Base-by-base conservation (phyloP, 345 rosid genomes). In the Salix arbutifolia region DNA sequence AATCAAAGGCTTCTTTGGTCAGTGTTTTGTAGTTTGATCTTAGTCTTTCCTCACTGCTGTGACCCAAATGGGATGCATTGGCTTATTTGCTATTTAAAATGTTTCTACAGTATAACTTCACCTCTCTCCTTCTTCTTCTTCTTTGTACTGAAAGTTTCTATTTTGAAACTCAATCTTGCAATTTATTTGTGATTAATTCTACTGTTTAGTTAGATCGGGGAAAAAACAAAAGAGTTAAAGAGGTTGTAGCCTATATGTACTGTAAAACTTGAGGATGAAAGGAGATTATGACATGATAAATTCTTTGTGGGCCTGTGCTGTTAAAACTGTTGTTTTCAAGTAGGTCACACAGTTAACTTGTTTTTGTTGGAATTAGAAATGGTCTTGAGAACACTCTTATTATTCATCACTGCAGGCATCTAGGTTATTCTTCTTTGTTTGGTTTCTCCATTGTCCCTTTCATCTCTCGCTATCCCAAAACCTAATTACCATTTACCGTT, bases 261-360 rank as follows among this genome's bases (percentile, higher is more conserved):
- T 74, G 86, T 84, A 73, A 83, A 84, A 65, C 70, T 75, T 56
- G n/a, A 56, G 44, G 56, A 76, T 52, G 37, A 58, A 23, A 70
- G 40, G 11, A 71, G 58, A 71, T 64, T 69, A 35, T 40, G 75
- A 76, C 46, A 53, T 77, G 79, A 52, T 81, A 42, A 71, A 83
- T 33, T 67, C 79, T 83, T 72, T 79, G 91, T 85, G 86, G 85
- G 85, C 80, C 84, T 85, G 72, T 82, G 81, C 85, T 77, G 92
- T 88, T 72, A 90, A 86, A 92, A 84, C 84, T 86, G 89, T 84
- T 77, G 65, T 80, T 77, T 33, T 85, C 89, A 85, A 84, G 84
- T 70, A 70, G 70, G 83, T 77, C 60, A 77, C 64, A 69, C 56
- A 80, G 81, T 76, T 83, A 66, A 73, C 64, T 69, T 81, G 74